Conservation (phyloP, 2,329 filamentous ascomycete species). For the Thielaviopsis populi region DNA sequence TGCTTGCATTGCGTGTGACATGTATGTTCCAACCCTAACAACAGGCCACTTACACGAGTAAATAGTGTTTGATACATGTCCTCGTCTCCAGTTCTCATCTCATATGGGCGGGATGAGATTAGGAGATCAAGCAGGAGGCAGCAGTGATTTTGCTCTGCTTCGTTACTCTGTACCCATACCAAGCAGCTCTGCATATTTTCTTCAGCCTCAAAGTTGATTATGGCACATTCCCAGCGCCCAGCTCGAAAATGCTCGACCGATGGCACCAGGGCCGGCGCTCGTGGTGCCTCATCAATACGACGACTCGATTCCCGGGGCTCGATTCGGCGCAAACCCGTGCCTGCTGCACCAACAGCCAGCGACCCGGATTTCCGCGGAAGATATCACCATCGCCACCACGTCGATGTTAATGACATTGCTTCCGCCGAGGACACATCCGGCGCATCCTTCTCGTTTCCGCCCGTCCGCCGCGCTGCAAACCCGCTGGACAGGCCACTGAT, state of each 20-base stretch:
- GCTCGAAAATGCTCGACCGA: not conserved
- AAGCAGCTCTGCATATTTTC: not conserved
- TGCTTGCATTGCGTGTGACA: not conserved
- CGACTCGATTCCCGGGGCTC: constrained; percentile 9
- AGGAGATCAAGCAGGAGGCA: not conserved
- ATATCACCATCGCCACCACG: not conserved
- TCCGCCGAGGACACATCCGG: not conserved
- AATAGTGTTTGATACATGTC: not conserved
- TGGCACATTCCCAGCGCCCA: not conserved
- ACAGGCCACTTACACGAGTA: not conserved
- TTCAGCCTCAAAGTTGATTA: not conserved
- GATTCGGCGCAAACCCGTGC: constrained; percentile 12
- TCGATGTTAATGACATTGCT: not conserved
- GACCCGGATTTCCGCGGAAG: not conserved
- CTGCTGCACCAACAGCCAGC: not conserved
- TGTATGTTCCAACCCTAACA: not conserved
- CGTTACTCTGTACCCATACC: not conserved
- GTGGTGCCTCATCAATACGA: not conserved
- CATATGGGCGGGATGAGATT: not conserved
- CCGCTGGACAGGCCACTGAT: constrained; percentile 1
- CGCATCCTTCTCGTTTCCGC: not conserved
- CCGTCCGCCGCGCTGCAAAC: not conserved
- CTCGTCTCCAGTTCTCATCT: not conserved
- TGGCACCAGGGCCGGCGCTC: not conserved
- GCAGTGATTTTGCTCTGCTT: not conserved